phyloP scores from a whole-genome alignment of 177 flowering plant genomes.

The Vitis hybrid region DNA sequence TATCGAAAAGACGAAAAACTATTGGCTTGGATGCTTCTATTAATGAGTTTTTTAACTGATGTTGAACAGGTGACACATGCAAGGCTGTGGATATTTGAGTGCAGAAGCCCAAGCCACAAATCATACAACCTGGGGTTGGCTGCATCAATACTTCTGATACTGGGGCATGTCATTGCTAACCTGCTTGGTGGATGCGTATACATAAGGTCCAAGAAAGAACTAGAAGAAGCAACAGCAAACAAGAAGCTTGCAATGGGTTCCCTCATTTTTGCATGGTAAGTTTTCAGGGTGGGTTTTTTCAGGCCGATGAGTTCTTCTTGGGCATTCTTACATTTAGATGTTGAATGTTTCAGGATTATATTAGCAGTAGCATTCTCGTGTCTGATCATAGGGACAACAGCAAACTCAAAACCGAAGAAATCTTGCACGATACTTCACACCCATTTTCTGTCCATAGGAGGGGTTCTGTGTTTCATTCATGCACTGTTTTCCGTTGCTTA shows the following conservation, averaged over 20 bases:
- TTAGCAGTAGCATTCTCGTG: slow-evolving; percentile 45
- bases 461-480: slow-evolving; percentile 60
- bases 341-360: slow-evolving; percentile 34
- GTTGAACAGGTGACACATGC: slow-evolving; percentile 44
- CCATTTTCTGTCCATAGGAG: slow-evolving; percentile 51
- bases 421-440: slow-evolving; percentile 46
- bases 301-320: neutral
- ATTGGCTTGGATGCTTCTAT: too few species aligned
- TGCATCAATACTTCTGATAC: slow-evolving; percentile 40
- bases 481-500: slow-evolving; percentile 53
- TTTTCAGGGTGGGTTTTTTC: neutral
- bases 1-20: too few species aligned
- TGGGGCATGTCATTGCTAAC: slow-evolving; percentile 46
- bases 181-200: slow-evolving; percentile 59
- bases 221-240: slow-evolving; percentile 39
- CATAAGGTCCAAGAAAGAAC: slow-evolving; percentile 38
- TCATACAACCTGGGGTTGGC: slow-evolving; percentile 62
- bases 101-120: slow-evolving; percentile 56
- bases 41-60: neutral
- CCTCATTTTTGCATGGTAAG: slow-evolving; percentile 53
- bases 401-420: slow-evolving; percentile 48
- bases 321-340: too few species aligned
- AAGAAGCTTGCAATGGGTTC: slow-evolving; percentile 53
- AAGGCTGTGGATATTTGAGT: slow-evolving; percentile 53
- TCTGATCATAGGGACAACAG: slow-evolving; percentile 43